Percentiles rank a stretch among this genome's conserved stretches.
Evolutionary conservation across 768 basidiomycete species (phyloP).

Genomic region (Rhizopogon vinicolor): DNA sequence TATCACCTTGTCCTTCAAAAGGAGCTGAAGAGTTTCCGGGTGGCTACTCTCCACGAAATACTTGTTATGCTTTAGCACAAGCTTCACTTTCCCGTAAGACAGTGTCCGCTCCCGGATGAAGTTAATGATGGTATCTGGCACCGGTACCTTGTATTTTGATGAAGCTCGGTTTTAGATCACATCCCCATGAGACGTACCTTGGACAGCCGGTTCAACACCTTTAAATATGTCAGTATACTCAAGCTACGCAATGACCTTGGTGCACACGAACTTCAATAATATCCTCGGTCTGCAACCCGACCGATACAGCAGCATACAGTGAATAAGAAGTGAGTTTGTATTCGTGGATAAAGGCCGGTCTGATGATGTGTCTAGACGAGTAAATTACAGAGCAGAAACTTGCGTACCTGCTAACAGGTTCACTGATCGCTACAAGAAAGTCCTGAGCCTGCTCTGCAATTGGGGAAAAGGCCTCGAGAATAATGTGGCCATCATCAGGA

Average conservation of each 20-base stretch:
- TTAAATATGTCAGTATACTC: constrained; percentile 6
- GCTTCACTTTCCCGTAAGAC: constrained; percentile 97
- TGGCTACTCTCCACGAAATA: constrained; percentile 96
- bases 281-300: constrained; percentile 95
- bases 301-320: constrained; percentile 96
- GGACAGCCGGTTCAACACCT: constrained; percentile 79
- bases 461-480: constrained; percentile 95
- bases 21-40: constrained; percentile 84
- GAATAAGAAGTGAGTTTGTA: constrained; percentile 99
- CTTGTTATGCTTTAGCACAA: constrained; percentile 96
- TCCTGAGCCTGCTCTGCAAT: constrained; percentile 98
- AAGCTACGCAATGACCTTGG: background rate
- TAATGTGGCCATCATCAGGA: constrained; percentile 88
- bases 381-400: constrained; percentile 23
- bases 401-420: constrained; percentile 95
- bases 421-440: constrained; percentile 95
- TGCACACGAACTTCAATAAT: constrained; percentile 81
- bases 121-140: constrained; percentile 78
- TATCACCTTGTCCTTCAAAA: constrained; percentile 84
- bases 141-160: constrained; percentile 63
- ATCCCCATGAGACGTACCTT: constrained; percentile 39
- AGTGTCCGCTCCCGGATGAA: constrained; percentile 92
- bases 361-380: constrained; percentile 27
- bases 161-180: background rate
- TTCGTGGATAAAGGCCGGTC: constrained; percentile 97